A percentile compares a stretch with the other conserved stretches of the same genome.
Conservation (phyloP, 148 eudicot genomes). For the Rhododendron williamsianum region DNA sequence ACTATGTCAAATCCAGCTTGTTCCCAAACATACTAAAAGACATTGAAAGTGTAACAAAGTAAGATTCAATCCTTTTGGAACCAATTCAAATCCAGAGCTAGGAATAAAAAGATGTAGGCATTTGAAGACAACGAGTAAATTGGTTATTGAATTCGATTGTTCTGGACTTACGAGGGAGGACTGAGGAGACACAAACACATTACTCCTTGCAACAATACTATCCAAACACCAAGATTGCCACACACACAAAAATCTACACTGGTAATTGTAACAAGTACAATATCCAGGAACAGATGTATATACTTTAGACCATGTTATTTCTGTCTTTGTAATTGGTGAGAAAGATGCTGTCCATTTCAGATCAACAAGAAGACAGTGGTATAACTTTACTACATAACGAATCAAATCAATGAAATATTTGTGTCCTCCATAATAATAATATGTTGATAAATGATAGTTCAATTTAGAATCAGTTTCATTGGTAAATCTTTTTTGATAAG, state of each 20-base stretch:
- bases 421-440: background rate
- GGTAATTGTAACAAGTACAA: background rate
- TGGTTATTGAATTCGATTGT: background rate
- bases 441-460: background rate
- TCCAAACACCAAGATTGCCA: background rate
- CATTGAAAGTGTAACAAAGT: background rate
- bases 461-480: background rate
- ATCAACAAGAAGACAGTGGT: background rate
- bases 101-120: background rate
- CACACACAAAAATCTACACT: background rate
- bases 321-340: background rate
- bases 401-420: background rate
- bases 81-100: background rate
- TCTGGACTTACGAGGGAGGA: background rate
- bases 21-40: constrained; percentile 84
- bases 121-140: background rate
- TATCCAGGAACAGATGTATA: constrained; percentile 2
- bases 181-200: background rate
- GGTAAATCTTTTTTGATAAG: background rate
- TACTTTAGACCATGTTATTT: background rate
- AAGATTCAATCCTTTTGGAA: background rate
- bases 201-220: background rate
- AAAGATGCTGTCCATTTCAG: constrained; percentile 6
- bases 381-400: background rate
- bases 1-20: constrained; percentile 87